Conservation (phyloP, 257 asterid genomes). For the Nicotiana otophora region DNA sequence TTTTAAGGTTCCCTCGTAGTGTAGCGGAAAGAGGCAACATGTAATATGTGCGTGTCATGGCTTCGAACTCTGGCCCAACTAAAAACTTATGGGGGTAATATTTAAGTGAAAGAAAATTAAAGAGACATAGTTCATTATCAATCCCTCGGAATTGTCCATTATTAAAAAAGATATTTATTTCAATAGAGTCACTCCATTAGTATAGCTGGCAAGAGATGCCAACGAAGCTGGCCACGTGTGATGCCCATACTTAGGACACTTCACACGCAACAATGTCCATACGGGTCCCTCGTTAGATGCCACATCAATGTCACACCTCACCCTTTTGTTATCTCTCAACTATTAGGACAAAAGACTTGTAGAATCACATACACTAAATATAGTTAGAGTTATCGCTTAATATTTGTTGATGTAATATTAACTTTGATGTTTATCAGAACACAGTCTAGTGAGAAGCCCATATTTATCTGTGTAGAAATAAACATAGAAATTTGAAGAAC, state of each 20-base stretch:
- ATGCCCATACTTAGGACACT: conserved; percentile 19
- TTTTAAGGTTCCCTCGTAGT: no score
- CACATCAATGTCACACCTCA: background rate
- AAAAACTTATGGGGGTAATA: no score
- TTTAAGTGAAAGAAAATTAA: no score
- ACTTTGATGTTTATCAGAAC: background rate
- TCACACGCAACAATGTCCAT: conserved; percentile 29
- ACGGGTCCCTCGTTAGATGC: conserved; percentile 3
- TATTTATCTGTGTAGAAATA: background rate
- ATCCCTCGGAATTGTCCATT: no score
- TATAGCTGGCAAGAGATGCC: background rate
- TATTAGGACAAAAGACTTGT: background rate
- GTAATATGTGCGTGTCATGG: no score
- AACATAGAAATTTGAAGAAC: background rate
- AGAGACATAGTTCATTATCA: no score
- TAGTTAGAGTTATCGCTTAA: background rate
- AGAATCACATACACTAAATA: background rate
- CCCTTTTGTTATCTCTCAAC: background rate
- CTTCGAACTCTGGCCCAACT: no score
- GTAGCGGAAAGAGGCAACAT: no score
- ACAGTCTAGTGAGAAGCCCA: background rate
- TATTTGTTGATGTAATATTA: background rate
- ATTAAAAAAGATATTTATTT: background rate
- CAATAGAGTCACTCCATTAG: no score
- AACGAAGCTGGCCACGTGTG: conserved; percentile 32